Evolutionary conservation across 1,139 yeast genomes (phyloP), one percentile per base, ranked within the genome.

Genomic region (Debaryomyces coudertii): DNA sequence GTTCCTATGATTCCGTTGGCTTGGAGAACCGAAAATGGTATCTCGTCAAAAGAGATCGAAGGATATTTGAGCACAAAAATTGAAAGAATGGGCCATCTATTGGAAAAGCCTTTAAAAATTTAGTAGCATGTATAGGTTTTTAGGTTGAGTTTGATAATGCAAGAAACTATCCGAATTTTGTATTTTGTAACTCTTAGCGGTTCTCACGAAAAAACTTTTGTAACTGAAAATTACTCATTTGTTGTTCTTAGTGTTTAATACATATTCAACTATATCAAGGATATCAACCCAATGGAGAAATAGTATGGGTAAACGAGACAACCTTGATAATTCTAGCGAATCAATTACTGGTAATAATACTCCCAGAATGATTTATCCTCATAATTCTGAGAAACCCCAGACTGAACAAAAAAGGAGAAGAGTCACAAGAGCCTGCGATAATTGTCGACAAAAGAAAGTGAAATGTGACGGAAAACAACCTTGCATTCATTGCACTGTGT

Each of bases 1-100:
- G 92, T 92, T 2, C 96, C 99, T 25, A 95, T 95, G 99, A 80
- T 93, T 3, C 99, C 99, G 9, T 76, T 92, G 48, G 92, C 96
- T 7, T 95, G 99, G 99, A 62, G 56, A 71, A 57, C 76, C 46
- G 71, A 72, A 11, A 69, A 66, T 11, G 98, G 98, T 3, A 87
- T 93, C 50, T 78, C 84, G 53, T 83, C 93, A 31, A 79, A 78
- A 53, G 99, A 95, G 65, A 87, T 93, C 24, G 96, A 93, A 57
- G 95, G 96, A 2, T 95, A 95, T 61, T 73, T 95, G 52, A 81
- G 95, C 58, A 92, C 99, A 1, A 95, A 95, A 69, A 88, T 90
- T 45, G 97, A 92, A 65, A 78, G 96, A 59, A 95, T 95, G 99
- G 99, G 99, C 0, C 99, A 95, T 67, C 70, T 93, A 53, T 70